phyloP scores from a whole-genome alignment of 1,284 basidiomycete genomes.

The Coniferiporia sulphurascens region DNA sequence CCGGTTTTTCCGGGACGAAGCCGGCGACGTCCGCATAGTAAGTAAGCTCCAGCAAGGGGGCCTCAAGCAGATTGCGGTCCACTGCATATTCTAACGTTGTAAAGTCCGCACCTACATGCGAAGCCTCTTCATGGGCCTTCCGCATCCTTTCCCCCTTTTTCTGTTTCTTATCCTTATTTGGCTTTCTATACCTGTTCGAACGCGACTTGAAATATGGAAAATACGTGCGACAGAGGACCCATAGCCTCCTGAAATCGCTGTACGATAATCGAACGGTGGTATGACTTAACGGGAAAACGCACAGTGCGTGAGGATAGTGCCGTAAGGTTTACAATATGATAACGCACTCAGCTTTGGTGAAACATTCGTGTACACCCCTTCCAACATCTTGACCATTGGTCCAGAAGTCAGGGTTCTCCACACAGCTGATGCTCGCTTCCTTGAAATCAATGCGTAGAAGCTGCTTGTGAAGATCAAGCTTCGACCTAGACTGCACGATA shows the following conservation, averaged over 20 bases:
- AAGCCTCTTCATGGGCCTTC: slow-evolving; percentile 46
- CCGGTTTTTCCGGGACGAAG: slow-evolving; percentile 45
- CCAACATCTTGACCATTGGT: slow-evolving; percentile 65
- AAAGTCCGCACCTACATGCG: slow-evolving; percentile 50
- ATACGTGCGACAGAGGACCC: slow-evolving; percentile 51
- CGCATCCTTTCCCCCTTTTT: slow-evolving; percentile 32
- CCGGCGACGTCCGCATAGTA: slow-evolving; percentile 83
- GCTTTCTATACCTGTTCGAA: slow-evolving; percentile 3
- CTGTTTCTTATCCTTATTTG: slow-evolving; percentile 5
- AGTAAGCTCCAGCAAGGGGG: slow-evolving; percentile 67
- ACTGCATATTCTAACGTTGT: slow-evolving; percentile 76
- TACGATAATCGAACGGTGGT: slow-evolving; percentile 32
- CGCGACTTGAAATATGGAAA: slow-evolving; percentile 28
- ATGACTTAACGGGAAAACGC: slow-evolving; percentile 8
- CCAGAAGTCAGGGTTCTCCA: slow-evolving; percentile 74
- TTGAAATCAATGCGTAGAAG: slow-evolving; percentile 67
- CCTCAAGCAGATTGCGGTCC: slow-evolving; percentile 77
- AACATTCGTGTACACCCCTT: slow-evolving; percentile 51
- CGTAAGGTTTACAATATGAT: not conserved
- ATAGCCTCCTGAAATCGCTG: slow-evolving; percentile 47
- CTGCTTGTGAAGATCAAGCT: slow-evolving; percentile 77
- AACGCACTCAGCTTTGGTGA: slow-evolving; percentile 48
- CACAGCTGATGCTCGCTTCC: slow-evolving; percentile 58
- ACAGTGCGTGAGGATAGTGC: slow-evolving; percentile 8
- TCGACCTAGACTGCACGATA: slow-evolving; percentile 71